Evolutionary conservation across 2,329 filamentous ascomycete species (phyloP).

Genomic region (Aspergillus floridensis): DNA sequence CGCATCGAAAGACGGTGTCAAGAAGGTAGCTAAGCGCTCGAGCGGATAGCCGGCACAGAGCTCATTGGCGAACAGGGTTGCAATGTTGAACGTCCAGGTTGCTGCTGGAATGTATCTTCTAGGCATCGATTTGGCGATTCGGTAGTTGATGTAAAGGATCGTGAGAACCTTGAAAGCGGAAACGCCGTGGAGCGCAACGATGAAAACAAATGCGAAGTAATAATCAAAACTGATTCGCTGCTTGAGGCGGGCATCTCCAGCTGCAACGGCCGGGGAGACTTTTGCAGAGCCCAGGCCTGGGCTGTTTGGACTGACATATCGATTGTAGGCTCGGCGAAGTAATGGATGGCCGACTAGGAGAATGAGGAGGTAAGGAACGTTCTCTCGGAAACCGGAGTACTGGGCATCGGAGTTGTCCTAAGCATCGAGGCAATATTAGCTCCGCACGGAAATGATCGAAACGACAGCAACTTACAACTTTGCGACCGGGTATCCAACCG

Average conservation of each 20-base stretch:
- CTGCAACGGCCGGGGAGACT: conserved; percentile 21
- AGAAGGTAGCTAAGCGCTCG: conserved; percentile 58
- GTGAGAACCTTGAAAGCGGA: conserved; percentile 77
- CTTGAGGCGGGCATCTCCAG: conserved; percentile 58
- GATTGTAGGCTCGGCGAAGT: conserved; percentile 69
- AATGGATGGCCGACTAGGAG: conserved; percentile 78
- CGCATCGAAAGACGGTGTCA: conserved; percentile 30
- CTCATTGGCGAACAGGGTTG: conserved; percentile 85
- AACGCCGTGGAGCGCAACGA: conserved; percentile 77
- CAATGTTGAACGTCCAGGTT: conserved; percentile 90
- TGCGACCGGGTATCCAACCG: conserved; percentile 90
- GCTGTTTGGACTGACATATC: conserved; percentile 45
- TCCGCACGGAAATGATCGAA: background rate
- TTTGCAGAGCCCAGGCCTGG: conserved; percentile 22
- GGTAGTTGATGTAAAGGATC: conserved; percentile 80
- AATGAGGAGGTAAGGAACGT: conserved; percentile 74
- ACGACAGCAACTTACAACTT: conserved; percentile 62
- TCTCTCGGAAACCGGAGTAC: conserved; percentile 79
- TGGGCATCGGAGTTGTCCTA: conserved; percentile 88
- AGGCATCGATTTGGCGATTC: conserved; percentile 70
- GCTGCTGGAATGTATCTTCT: conserved; percentile 66
- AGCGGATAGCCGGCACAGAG: conserved; percentile 74
- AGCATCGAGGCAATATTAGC: conserved; percentile 19
- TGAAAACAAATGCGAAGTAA: conserved; percentile 74
- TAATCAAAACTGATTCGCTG: conserved; percentile 80